phyloP scores from a whole-genome alignment of 2,329 filamentous ascomycete genomes.

The Sporothrix brunneoviolacea region DNA sequence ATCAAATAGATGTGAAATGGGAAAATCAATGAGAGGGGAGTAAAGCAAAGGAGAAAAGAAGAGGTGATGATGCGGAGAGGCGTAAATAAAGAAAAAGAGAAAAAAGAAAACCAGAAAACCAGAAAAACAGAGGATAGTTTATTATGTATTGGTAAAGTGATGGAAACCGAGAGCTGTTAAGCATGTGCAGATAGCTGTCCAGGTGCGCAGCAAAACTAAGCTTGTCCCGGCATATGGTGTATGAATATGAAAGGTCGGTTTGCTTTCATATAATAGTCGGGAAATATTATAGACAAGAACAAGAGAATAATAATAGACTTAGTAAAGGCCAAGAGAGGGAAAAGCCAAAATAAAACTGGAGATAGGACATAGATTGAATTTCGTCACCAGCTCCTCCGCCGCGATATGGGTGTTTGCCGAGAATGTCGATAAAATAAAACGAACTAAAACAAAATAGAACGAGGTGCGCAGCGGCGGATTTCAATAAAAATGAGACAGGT shows the following conservation, averaged over 20 bases:
- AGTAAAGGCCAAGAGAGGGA: slow-evolving; percentile 2
- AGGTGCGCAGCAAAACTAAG: neutral
- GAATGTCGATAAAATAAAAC: too few relatives aligned
- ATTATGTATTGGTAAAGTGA: neutral
- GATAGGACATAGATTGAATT: neutral
- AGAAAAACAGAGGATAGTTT: neutral
- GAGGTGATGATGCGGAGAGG: neutral
- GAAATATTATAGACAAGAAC: neutral
- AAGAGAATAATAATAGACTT: slow-evolving; percentile 4
- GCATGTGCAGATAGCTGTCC: neutral
- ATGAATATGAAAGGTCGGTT: slow-evolving; percentile 16
- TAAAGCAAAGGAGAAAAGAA: neutral
- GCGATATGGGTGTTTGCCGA: too few relatives aligned
- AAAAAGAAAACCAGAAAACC: neutral
- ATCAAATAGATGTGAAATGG: neutral
- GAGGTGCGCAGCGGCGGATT: too few relatives aligned
- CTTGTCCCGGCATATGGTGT: slow-evolving; percentile 17
- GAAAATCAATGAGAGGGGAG: neutral
- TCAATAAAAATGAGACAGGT: too few relatives aligned
- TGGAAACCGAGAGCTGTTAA: slow-evolving; percentile 11
- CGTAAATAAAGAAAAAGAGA: neutral
- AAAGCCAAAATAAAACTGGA: slow-evolving; percentile 10
- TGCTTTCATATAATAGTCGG: slow-evolving; percentile 22
- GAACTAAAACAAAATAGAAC: too few relatives aligned
- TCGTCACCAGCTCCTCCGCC: too few relatives aligned